phyloP scores from a whole-genome alignment of 148 eudicot genomes.

The Heliosperma pusillum region DNA sequence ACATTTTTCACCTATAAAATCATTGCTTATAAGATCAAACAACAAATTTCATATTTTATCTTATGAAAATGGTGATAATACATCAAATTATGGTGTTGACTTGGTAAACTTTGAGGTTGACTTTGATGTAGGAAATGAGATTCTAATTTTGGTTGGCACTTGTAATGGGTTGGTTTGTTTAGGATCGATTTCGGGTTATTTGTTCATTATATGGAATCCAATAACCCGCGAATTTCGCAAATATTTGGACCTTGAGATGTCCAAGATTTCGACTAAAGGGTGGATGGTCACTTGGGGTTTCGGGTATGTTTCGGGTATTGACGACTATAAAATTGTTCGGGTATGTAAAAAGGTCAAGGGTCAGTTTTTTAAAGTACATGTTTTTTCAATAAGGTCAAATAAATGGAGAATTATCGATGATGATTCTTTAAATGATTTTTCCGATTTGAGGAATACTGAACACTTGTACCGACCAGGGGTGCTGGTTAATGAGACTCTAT shows the following conservation, averaged over 20 bases:
- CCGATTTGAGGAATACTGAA: not conserved
- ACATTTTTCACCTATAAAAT: not conserved
- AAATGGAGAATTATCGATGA: slow-evolving; percentile 10
- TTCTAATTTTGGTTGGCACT: not conserved
- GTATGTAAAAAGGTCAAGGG: not conserved
- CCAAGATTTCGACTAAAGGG: not conserved
- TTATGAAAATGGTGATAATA: not conserved
- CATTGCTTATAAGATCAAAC: not conserved
- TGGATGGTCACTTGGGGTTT: slow-evolving; percentile 8
- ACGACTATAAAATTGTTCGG: not conserved
- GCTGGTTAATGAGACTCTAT: not conserved
- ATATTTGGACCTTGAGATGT: not conserved
- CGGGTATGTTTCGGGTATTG: not conserved
- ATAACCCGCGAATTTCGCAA: not conserved
- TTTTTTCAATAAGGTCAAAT: slow-evolving; percentile 1
- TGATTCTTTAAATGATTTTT: not conserved
- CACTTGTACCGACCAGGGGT: not conserved
- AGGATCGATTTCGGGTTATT: not conserved
- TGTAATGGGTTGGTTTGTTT: slow-evolving; percentile 19
- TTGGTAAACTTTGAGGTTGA: not conserved
- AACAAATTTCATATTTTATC: not conserved
- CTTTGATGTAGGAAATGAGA: not conserved
- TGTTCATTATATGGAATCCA: slow-evolving; percentile 12
- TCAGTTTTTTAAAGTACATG: not conserved
- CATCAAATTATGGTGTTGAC: not conserved